Conservation (phyloP, 306 rosid species). For the Lathyrus tuberosus region DNA sequence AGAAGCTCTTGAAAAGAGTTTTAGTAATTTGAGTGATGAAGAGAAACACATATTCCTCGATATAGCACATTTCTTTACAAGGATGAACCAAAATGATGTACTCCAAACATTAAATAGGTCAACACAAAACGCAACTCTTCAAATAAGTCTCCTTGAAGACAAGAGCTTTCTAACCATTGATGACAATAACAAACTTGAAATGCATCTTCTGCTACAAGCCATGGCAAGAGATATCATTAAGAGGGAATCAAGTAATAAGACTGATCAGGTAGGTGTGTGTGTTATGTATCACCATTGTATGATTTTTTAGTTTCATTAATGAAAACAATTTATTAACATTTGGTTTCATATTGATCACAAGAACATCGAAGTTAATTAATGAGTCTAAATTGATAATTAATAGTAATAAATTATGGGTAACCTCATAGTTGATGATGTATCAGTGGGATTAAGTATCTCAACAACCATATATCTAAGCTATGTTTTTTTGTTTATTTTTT, state of each 20-base stretch:
- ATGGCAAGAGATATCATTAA: constrained; percentile 40
- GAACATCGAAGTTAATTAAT: not conserved
- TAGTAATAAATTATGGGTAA: not conserved
- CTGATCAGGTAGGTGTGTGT: not conserved
- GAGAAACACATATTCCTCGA: constrained; percentile 33
- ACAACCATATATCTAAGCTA: not conserved
- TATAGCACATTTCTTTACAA: constrained; percentile 35
- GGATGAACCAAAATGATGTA: constrained; percentile 10
- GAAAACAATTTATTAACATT: not conserved
- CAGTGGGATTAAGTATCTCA: not conserved
- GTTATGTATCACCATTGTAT: not conserved
- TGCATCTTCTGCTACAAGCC: constrained; percentile 33
- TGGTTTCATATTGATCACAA: not conserved
- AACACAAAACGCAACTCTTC: not conserved
- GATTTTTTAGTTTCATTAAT: not conserved
- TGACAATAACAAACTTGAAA: constrained; percentile 20
- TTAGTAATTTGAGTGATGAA: constrained; percentile 10
- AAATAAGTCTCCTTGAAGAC: constrained; percentile 13
- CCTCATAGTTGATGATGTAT: not conserved
- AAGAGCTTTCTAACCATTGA: constrained; percentile 16
- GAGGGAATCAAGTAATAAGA: not conserved
- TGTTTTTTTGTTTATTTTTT: not conserved
- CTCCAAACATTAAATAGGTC: constrained; percentile 3
- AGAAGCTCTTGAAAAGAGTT: constrained; percentile 16
- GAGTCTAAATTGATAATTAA: not conserved